Evolutionary conservation across 495 filamentous ascomycete genomes (phyloP), one percentile per base, ranked within the genome.

Genomic region (Xylaria venustula): DNA sequence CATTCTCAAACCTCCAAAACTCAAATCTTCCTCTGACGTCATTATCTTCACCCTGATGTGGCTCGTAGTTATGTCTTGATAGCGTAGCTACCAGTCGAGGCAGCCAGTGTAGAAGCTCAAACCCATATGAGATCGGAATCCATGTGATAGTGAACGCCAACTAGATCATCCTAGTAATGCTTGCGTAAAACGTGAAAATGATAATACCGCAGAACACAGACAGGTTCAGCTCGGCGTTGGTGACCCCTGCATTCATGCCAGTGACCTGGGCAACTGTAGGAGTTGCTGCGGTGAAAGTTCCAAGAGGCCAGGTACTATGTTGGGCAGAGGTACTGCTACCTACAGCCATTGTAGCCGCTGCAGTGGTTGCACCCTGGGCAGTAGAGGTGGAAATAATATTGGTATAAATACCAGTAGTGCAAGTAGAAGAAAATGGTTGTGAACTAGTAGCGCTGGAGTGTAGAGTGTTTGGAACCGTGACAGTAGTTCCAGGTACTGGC

Each of bases 1-100:
- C 50, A 53, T 61, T 22, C 20, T 54, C 58, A 61, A 28, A 54
- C 58, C 17, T 48, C 58, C 58, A 61, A 61, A 61, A 54, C 5
- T 48, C 50, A 53, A 46, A 54, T 61, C 48, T 36, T 53, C 48
- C 20, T 52, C 42, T 34, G 50, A 61, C 49, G 22, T 20, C 50
- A 47, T 58, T 30, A 28, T 54, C 40, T 17, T 42, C 28, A 30
- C 32, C 46, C 58, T 40, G 30, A 47, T 46, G 20, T 7, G 4
- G 41, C 9, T 28, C 20, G 37, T 52, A 47, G 14, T 28, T 30
- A 41, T 45, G 37, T 26, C 57, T 52, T 36, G 28, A 36, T 22
- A 52, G 45, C 47, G 8, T 26, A 45, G 19, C 37, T 32, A 32
- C 14, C 14, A 25, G 40, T 19, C 3, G 19, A 23, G 36, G 37